These are phyloP conservation scores for Thinopyrum elongatum DNA, from an alignment of 176 grass and related monocot genomes.

Conservation along the genomic window DNA sequence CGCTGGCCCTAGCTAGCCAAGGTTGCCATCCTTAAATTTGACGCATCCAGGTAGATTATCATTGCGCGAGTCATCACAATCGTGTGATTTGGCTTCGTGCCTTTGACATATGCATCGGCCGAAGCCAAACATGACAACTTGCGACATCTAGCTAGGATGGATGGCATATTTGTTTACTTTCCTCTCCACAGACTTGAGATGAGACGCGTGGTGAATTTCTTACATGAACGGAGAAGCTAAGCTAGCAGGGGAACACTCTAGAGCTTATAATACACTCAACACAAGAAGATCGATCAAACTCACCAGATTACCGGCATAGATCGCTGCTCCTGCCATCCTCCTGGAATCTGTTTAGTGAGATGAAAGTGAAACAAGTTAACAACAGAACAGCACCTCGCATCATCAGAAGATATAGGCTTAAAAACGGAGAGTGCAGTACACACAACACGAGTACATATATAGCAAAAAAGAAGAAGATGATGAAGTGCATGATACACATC, in stretches of 20 bases:
- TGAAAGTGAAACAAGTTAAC: neutral
- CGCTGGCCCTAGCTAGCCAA: neutral
- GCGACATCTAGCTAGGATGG: neutral
- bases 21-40: neutral
- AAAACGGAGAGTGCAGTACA: too few relatives aligned
- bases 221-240: neutral
- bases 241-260: neutral
- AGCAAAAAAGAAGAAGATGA: too few relatives aligned
- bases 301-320: neutral
- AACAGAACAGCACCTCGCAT: neutral
- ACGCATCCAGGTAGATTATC: neutral
- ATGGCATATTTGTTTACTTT: neutral
- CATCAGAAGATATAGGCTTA: too few relatives aligned
- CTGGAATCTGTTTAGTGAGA: slow-evolving; percentile 28
- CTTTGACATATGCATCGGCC: neutral
- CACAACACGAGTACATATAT: too few relatives aligned
- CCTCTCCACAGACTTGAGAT: neutral
- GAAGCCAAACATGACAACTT: neutral
- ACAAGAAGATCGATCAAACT: neutral
- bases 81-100: neutral
- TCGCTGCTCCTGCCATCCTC: neutral
- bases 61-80: neutral
- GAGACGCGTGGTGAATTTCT: neutral
- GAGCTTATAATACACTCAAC: neutral
- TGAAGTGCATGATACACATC: too few relatives aligned